Conservation (phyloP, 2,329 filamentous ascomycete genomes). For the Bipolaris gigantea region DNA sequence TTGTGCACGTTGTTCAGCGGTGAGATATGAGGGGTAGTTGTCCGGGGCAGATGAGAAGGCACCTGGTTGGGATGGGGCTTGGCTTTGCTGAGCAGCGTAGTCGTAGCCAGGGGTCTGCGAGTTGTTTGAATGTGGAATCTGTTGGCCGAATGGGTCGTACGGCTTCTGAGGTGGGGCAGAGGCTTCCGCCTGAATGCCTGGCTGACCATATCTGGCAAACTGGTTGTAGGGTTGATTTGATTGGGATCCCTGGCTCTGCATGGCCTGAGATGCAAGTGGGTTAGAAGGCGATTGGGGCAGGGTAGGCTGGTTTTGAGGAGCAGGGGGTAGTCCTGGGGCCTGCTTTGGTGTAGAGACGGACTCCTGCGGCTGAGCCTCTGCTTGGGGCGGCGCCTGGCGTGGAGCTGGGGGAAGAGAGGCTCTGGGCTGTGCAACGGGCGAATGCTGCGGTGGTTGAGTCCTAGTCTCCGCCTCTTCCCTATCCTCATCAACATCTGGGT, state of each 20-base stretch:
- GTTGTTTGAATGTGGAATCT: constrained; percentile 54
- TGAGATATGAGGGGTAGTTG: constrained; percentile 87
- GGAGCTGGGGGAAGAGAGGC: constrained; percentile 79
- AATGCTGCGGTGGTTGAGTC: constrained; percentile 89
- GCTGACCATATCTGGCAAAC: constrained; percentile 70
- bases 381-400: constrained; percentile 47
- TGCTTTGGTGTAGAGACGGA: constrained; percentile 57
- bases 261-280: constrained; percentile 57
- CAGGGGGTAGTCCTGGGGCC: constrained; percentile 64
- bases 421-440: constrained; percentile 81
- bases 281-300: constrained; percentile 49
- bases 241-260: constrained; percentile 54
- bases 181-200: constrained; percentile 61
- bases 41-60: constrained; percentile 73
- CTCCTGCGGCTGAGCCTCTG: constrained; percentile 47
- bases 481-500: constrained; percentile 85
- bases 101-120: constrained; percentile 49
- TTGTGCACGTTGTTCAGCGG: constrained; percentile 70
- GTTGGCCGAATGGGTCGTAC: constrained; percentile 84
- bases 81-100: constrained; percentile 55
- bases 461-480: constrained; percentile 94
- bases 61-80: constrained; percentile 63
- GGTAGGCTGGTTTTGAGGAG: constrained; percentile 55
- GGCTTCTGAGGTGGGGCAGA: constrained; percentile 71
- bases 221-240: constrained; percentile 58